Conservation (phyloP, 2,329 filamentous ascomycete species). For the Macrophomina phaseolina region DNA sequence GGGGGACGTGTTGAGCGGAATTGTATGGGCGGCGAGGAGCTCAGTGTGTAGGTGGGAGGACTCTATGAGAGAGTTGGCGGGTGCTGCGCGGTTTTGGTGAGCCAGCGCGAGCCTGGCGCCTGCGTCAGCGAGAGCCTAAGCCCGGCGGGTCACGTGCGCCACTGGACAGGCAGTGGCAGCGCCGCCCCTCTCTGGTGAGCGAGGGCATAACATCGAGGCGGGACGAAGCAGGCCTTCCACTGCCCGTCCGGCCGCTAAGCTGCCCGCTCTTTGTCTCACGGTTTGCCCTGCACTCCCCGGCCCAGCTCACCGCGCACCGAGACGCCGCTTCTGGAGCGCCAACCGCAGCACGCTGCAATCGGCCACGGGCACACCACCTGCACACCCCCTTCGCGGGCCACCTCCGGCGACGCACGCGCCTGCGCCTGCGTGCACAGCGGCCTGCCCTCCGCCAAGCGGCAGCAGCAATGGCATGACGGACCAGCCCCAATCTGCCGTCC, state of each 20-base stretch:
- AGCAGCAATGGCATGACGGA: constrained; percentile 14
- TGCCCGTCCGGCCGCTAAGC: not conserved
- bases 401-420: not conserved
- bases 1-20: constrained; percentile 24
- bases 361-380: not conserved
- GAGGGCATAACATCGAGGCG: not conserved
- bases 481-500: constrained; percentile 22
- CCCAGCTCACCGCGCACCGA: not conserved
- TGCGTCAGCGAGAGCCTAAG: constrained; percentile 23
- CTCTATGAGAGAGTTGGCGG: constrained; percentile 10
- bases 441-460: constrained; percentile 13
- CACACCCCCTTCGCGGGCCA: constrained; percentile 13
- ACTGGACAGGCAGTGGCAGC: constrained; percentile 1
- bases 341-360: constrained; percentile 2
- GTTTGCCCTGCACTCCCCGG: not conserved
- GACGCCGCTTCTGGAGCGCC: constrained; percentile 9
- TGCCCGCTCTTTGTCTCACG: constrained; percentile 12
- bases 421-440: too few species aligned
- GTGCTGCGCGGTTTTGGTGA: constrained; percentile 18
- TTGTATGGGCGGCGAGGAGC: constrained; percentile 21
- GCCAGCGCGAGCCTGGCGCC: constrained; percentile 1
- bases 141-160: constrained; percentile 7
- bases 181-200: not conserved
- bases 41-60: not conserved
- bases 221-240: not conserved